Evolutionary conservation across 2,329 filamentous ascomycete genomes (phyloP).

Genomic region (Neoascochyta sp.): DNA sequence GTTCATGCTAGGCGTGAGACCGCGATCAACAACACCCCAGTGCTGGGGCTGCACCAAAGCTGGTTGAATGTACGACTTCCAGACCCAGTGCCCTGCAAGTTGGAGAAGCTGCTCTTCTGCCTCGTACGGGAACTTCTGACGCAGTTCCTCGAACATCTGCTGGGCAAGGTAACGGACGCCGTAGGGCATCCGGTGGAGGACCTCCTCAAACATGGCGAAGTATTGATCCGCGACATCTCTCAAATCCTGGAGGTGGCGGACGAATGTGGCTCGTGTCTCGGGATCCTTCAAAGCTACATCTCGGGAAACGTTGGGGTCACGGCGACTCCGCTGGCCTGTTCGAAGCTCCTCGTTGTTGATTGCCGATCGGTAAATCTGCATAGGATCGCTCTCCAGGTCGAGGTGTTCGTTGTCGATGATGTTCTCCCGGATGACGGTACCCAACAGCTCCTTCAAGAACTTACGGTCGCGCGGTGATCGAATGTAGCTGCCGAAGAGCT

Average conservation of each 20-base stretch:
- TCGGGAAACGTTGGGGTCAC: slow-evolving; percentile 78
- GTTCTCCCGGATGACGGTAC: slow-evolving; percentile 81
- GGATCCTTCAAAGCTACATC: slow-evolving; percentile 95
- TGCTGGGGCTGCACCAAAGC: slow-evolving; percentile 87
- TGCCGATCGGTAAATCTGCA: slow-evolving; percentile 92
- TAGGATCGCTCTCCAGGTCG: slow-evolving; percentile 92
- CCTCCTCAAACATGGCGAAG: slow-evolving; percentile 75
- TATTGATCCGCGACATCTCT: slow-evolving; percentile 93
- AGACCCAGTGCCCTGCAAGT: slow-evolving; percentile 84
- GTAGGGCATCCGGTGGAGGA: slow-evolving; percentile 84
- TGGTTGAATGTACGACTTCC: slow-evolving; percentile 89
- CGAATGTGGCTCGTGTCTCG: slow-evolving; percentile 88
- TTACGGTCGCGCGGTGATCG: slow-evolving; percentile 89
- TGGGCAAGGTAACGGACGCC: slow-evolving; percentile 84
- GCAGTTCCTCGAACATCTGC: slow-evolving; percentile 77
- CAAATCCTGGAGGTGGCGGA: slow-evolving; percentile 88
- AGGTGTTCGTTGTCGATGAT: slow-evolving; percentile 88
- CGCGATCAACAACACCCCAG: slow-evolving; percentile 86
- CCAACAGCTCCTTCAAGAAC: slow-evolving; percentile 81
- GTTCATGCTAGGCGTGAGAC: slow-evolving; percentile 86
- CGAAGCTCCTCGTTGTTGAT: slow-evolving; percentile 97
- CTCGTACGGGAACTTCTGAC: slow-evolving; percentile 74
- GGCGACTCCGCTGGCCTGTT: slow-evolving; percentile 76
- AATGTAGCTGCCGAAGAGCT: slow-evolving; percentile 80
- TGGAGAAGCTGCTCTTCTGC: slow-evolving; percentile 74